Evolutionary conservation across 345 rosid species (phyloP), one percentile per base, ranked within the genome.

Genomic region (Populus pruinosa): DNA sequence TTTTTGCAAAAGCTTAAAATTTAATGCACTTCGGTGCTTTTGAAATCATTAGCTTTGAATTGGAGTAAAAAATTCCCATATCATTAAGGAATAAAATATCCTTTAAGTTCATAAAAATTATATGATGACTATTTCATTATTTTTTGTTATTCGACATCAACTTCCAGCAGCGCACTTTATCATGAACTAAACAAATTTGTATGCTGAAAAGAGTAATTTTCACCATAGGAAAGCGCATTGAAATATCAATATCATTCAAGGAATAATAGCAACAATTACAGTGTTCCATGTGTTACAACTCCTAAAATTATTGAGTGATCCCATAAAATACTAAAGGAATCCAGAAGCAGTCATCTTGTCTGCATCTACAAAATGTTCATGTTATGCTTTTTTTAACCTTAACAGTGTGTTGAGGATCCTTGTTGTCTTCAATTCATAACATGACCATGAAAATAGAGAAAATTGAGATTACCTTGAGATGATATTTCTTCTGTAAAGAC

Each of bases 401-500:
- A 73, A 56, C 41, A 27, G 39, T 21, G 20, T 73, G 7, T 62
- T 18, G 23, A 33, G 49, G 20, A 63, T 63, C 61, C 43, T 7
- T 21, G 25, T 9, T 49, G 65, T 2, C 29, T 61, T 25, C 12
- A 0, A 11, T 12, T 29, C 25, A 36, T 21, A 70, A 53, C 33
- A 56, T 59, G 9, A 12, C 36, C 17, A 11, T 72, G 5, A 31
- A 70, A 27, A 36, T 16, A 31, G 66, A 63, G 11, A 41, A 27
- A 75, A 39, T 18, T 68, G 35, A 44, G 63, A 68, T 67, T 88
- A 96, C 99, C 96, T 91, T 84, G 68, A 93, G 96, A 83, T 92
- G 98, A 79, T 96, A 93, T 83, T 93, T 93, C 83, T 88, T 91
- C 82, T 96, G 97, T 62, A 96, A 85, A 68, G 92, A 86, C 76